Percentiles rank a stretch among this genome's conserved stretches.
These are phyloP conservation scores for Prototheca stagnorum DNA, from an alignment of 163 green algal species.

Conservation along the genomic window DNA sequence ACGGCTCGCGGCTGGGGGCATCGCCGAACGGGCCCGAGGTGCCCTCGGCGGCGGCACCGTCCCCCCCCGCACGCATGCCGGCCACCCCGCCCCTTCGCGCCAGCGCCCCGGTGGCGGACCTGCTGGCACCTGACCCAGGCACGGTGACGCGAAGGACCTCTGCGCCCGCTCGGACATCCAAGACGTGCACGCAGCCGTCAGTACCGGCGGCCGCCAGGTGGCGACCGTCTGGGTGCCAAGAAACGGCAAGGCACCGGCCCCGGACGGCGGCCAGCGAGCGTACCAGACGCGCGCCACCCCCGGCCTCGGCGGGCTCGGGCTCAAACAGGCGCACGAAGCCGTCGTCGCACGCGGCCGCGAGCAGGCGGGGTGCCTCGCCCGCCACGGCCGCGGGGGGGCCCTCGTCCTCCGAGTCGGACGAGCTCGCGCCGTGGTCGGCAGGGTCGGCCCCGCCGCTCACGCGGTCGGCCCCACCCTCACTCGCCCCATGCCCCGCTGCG, in stretches of 20 bases:
- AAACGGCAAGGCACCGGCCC: slow-evolving; percentile 39
- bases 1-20: neutral
- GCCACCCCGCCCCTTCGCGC: neutral
- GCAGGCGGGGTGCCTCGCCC: neutral
- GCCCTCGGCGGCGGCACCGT: slow-evolving; percentile 12
- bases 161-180: slow-evolving; percentile 31
- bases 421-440: too few relatives aligned
- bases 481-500: too few relatives aligned
- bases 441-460: too few relatives aligned
- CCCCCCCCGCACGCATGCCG: neutral
- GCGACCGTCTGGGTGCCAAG: slow-evolving; percentile 50
- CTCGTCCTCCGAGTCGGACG: too few relatives aligned
- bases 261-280: slow-evolving; percentile 37
- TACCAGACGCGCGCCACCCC: slow-evolving; percentile 37
- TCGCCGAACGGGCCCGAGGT: too few relatives aligned
- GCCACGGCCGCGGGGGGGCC: neutral
- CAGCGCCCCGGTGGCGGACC: too few relatives aligned
- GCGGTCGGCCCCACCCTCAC: too few relatives aligned
- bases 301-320: slow-evolving; percentile 31
- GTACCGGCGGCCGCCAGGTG: slow-evolving; percentile 44
- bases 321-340: slow-evolving; percentile 64
- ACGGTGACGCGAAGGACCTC: slow-evolving; percentile 67
- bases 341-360: slow-evolving; percentile 80
- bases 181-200: slow-evolving; percentile 54
- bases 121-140: too few relatives aligned